Conservation (phyloP, 192 early-diverging fungal genomes). For the Linnemannia exigua region DNA sequence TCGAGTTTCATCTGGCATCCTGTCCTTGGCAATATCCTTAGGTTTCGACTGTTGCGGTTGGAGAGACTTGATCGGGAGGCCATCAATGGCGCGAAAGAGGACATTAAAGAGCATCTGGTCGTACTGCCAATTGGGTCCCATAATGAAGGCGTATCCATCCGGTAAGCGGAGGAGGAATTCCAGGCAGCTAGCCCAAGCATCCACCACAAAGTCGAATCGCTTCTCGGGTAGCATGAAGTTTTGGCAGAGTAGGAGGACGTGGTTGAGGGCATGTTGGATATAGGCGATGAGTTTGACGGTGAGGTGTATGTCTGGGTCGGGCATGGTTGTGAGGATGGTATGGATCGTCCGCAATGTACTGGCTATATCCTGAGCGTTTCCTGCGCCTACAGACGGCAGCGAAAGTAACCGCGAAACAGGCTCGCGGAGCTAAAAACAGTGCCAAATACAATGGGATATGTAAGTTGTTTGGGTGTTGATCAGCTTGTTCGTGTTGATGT, state of each 20-base stretch:
- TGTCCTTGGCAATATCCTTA: conserved; percentile 1
- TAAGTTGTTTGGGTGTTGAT: not conserved
- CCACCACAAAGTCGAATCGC: conserved; percentile 44
- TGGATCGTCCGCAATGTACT: conserved; percentile 1
- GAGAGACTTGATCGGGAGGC: conserved; percentile 8
- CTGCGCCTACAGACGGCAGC: conserved; percentile 19
- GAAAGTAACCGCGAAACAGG: conserved; percentile 23
- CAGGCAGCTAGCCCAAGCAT: conserved; percentile 41
- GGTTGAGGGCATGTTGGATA: conserved; percentile 32
- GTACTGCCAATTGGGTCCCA: conserved; percentile 21
- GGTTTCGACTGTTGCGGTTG: not conserved
- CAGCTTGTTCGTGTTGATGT: not conserved
- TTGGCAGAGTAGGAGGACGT: conserved; percentile 24
- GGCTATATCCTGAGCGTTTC: conserved; percentile 25
- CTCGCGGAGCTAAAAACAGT: conserved; percentile 12
- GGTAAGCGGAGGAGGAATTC: conserved; percentile 34
- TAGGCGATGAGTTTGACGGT: conserved; percentile 34
- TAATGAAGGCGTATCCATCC: conserved; percentile 28
- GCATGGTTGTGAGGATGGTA: conserved; percentile 16
- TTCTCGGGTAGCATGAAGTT: conserved; percentile 23
- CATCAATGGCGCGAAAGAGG: conserved; percentile 31
- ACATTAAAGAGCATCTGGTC: conserved; percentile 20
- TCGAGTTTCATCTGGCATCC: conserved; percentile 45
- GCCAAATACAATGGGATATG: not conserved
- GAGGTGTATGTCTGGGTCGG: conserved; percentile 36